phyloP scores from a whole-genome alignment of 495 filamentous ascomycete genomes.

The Neurospora sp. region DNA sequence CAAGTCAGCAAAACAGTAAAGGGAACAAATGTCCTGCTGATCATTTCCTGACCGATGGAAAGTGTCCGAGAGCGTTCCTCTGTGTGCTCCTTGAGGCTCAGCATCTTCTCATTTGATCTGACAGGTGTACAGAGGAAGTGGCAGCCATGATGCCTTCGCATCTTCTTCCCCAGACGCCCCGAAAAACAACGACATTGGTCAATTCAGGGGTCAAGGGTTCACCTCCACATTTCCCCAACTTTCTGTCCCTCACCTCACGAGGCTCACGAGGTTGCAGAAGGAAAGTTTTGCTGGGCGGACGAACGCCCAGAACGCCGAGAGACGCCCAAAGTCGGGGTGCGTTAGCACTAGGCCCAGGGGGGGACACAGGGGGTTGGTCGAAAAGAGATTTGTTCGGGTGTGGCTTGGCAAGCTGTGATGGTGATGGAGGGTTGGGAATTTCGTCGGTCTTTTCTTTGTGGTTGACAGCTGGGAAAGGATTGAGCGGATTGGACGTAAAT shows the following conservation, averaged over 20 bases:
- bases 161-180: background rate
- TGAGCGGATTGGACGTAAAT: background rate
- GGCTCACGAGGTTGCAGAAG: background rate
- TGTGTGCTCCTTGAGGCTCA: background rate
- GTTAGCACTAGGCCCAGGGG: background rate
- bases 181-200: background rate
- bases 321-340: background rate
- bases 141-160: background rate
- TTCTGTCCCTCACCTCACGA: background rate
- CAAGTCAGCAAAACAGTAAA: background rate
- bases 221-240: background rate
- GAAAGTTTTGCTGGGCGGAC: background rate
- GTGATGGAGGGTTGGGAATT: background rate
- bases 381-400: background rate
- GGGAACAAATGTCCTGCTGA: too few relatives aligned
- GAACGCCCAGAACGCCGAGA: background rate
- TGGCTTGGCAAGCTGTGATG: background rate
- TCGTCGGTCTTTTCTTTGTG: background rate
- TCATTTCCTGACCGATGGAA: background rate
- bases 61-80: background rate
- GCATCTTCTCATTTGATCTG: background rate
- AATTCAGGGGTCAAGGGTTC: background rate
- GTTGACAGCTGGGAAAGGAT: background rate
- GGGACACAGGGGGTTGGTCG: background rate
- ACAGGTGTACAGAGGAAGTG: background rate